Base-by-base conservation (phyloP, 2,329 filamentous ascomycete genomes). In the Dothideomycetidae sp. region DNA sequence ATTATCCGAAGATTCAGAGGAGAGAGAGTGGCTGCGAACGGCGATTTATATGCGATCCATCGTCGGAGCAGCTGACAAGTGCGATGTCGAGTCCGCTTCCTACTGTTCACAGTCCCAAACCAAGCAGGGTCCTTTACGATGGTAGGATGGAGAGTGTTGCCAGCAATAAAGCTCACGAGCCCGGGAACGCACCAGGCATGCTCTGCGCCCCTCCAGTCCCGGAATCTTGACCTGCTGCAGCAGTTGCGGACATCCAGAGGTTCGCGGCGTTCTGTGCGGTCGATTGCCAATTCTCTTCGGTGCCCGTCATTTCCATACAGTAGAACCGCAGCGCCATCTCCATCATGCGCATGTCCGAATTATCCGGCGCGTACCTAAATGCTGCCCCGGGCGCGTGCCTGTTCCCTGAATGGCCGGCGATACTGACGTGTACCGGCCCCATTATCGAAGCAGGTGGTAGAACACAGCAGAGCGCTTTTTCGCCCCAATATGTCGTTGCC, bases 401-500 rank as follows among this genome's bases (percentile, higher is more conserved):
- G 30, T 38, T 38, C 17, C 36, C 36, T 3, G 36, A 29, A 14
- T 29, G 14, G 3, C 37, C 45, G 1, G 52, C 44, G 49, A 86
- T 74, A 0, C 76, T 75, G 18, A 90, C 80, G 3, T 71, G 66
- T 1, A 92, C 83, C 31, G 70, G 62, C 3, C 81, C 81, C 1
- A 78, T 66, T 17, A 71, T 66, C 10, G 77, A 75, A 5, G 36
- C 31, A 3, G 83, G 81, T 3, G 83, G 83, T 7, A 85, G 64
- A 31, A 86, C 64, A 49, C 81, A 88, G 37, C 86, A 79, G 13
- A 92, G 62, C n/a, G 80, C 80, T 41, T 77, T 77, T 44, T 81
- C 73, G 31, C 81, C 78, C 80, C 81, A 88, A 53, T 73, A 90
- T 0, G 80, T 83, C 1, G 81, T 86, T 0, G 78, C 81, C 0